Percentiles rank a stretch among this genome's conserved stretches.
Conservation (phyloP, 73 alveolate species). For the Tetrahymena elliotti region DNA sequence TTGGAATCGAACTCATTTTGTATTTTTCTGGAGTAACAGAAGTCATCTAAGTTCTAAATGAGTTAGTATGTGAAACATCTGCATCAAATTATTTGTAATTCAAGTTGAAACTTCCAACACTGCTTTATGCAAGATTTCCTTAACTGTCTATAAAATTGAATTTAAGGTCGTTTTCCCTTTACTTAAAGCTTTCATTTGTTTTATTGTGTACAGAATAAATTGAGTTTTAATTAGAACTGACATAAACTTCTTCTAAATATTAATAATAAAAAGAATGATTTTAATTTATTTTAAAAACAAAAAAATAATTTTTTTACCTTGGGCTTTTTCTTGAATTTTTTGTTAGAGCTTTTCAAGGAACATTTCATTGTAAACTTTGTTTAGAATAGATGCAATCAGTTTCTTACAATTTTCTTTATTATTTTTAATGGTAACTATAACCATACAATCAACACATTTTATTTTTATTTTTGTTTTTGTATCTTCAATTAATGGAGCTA, state of each 20-base stretch:
- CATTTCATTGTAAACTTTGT: not conserved
- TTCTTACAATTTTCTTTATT: not conserved
- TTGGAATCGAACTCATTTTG: not conserved
- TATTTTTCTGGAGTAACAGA: not conserved
- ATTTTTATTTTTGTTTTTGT: conserved; percentile 1
- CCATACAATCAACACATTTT: conserved; percentile 4
- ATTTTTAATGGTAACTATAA: not conserved
- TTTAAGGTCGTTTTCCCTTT: not conserved
- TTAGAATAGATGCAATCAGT: not conserved
- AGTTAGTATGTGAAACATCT: not conserved
- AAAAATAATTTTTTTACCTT: not conserved
- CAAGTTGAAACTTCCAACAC: not conserved
- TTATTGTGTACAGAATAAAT: not conserved
- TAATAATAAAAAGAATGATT: not conserved
- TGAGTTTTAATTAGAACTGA: not conserved
- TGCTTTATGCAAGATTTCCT: not conserved
- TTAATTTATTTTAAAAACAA: not conserved
- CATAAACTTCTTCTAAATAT: not conserved
- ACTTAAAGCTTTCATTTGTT: not conserved
- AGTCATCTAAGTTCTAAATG: not conserved
- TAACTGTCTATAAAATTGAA: not conserved
- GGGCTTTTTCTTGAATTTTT: not conserved
- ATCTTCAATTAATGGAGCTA: conserved; percentile 40
- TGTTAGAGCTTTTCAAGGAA: not conserved
- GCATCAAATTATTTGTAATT: not conserved